phyloP scores from a whole-genome alignment of 768 basidiomycete species.

The Leccinum disarticulatum region DNA sequence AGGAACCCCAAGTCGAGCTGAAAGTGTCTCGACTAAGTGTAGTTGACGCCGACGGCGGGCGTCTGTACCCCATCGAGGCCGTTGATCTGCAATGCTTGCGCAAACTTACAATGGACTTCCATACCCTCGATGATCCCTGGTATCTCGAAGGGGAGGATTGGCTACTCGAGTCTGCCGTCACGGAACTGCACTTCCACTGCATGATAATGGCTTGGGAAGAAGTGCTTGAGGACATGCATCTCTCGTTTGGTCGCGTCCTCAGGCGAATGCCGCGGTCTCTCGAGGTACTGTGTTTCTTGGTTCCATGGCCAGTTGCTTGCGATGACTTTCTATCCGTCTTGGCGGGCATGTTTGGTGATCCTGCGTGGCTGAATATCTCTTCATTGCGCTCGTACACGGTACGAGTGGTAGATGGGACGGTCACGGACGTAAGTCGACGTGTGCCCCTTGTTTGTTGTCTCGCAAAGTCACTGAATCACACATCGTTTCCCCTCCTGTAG shows the following conservation, averaged over 20 bases:
- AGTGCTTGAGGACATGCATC: background rate
- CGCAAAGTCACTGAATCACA: background rate
- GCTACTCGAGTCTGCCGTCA: background rate
- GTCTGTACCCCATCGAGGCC: background rate
- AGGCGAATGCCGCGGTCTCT: background rate
- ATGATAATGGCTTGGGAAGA: background rate
- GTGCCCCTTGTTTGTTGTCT: background rate
- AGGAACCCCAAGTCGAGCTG: background rate
- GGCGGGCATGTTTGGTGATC: background rate
- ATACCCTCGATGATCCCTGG: background rate
- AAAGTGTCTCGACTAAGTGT: background rate
- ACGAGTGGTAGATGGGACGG: background rate
- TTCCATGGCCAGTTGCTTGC: background rate
- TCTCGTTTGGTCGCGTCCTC: background rate
- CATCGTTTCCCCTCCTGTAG: constrained; percentile 1
- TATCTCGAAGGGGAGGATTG: background rate
- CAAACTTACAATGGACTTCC: background rate
- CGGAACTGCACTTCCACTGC: background rate
- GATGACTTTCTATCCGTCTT: background rate
- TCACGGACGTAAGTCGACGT: background rate
- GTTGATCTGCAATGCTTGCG: background rate
- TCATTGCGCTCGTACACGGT: background rate
- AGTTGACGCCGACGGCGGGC: background rate
- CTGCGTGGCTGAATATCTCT: background rate
- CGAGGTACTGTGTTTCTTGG: background rate